A percentile compares a stretch with the other conserved stretches of the same genome.
Evolutionary conservation across 192 early-diverging fungal genomes (phyloP).

Genomic region (Coemansia sp.): DNA sequence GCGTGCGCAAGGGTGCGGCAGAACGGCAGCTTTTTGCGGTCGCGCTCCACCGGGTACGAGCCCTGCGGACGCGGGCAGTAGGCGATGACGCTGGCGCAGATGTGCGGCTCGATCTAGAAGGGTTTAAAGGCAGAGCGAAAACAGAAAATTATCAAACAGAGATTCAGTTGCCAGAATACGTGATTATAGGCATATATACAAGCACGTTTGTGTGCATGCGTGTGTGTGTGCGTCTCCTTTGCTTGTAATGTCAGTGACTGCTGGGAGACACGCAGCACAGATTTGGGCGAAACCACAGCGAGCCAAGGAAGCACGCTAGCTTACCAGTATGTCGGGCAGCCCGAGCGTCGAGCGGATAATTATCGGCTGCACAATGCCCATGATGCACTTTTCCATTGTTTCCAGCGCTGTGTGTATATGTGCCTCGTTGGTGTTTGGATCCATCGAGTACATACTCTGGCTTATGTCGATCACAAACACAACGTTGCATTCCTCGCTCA

Average conservation of each 20-base stretch:
- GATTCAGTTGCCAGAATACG: background rate
- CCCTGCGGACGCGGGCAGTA: conserved; percentile 50
- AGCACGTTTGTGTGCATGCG: background rate
- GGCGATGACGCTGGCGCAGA: conserved; percentile 49
- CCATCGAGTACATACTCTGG: conserved; percentile 59
- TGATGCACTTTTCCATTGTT: conserved; percentile 55
- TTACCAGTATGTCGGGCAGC: conserved; percentile 35
- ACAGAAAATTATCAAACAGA: background rate
- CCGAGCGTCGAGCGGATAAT: conserved; percentile 36
- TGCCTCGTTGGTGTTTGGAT: conserved; percentile 45
- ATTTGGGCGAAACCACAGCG: no score
- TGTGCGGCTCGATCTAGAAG: conserved; percentile 48
- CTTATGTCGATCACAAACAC: conserved; percentile 57
- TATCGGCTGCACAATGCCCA: conserved; percentile 52
- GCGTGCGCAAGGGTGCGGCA: conserved; percentile 52
- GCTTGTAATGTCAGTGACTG: no score
- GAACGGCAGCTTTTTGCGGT: conserved; percentile 50
- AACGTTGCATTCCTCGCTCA: conserved; percentile 48
- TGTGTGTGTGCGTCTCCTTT: background rate
- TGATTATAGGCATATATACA: background rate
- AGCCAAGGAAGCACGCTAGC: background rate
- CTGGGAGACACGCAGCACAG: no score
- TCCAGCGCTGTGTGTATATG: conserved; percentile 51
- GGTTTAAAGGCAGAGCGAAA: background rate
- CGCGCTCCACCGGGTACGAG: conserved; percentile 34